Evolutionary conservation across 2,329 filamentous ascomycete species (phyloP).

Genomic region (Colletotrichum tanaceti): DNA sequence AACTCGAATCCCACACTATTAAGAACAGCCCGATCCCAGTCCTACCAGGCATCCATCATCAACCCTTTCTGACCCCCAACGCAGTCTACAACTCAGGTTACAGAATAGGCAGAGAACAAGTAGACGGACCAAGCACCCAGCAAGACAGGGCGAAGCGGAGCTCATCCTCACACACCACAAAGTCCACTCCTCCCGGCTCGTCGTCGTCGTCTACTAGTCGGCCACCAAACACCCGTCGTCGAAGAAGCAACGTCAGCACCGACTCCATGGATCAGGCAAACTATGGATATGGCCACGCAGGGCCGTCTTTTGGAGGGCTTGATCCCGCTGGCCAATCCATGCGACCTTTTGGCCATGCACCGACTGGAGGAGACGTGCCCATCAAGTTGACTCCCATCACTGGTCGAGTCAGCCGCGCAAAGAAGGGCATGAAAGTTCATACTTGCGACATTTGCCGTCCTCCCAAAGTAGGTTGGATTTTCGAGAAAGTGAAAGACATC

Average conservation of each 20-base stretch:
- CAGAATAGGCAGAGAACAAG: constrained; percentile 52
- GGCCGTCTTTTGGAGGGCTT: constrained; percentile 44
- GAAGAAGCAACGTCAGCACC: constrained; percentile 60
- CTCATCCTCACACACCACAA: constrained; percentile 49
- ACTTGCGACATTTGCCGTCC: constrained; percentile 64
- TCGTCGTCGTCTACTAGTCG: constrained; percentile 41
- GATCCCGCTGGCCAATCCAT: constrained; percentile 48
- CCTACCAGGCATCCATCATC: constrained; percentile 50
- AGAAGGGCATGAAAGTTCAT: constrained; percentile 70
- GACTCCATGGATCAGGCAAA: constrained; percentile 61
- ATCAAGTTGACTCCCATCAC: constrained; percentile 68
- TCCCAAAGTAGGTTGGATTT: constrained; percentile 57
- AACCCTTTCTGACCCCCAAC: constrained; percentile 48
- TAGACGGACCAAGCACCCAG: constrained; percentile 48
- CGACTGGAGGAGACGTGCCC: constrained; percentile 51
- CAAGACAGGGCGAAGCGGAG: constrained; percentile 50
- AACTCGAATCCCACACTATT: constrained; percentile 55
- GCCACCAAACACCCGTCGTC: constrained; percentile 47
- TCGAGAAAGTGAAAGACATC: neutral
- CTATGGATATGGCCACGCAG: constrained; percentile 42
- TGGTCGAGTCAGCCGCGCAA: constrained; percentile 66
- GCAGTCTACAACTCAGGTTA: constrained; percentile 53
- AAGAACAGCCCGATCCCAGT: constrained; percentile 58
- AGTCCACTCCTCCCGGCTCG: constrained; percentile 46
- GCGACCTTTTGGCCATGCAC: constrained; percentile 55